phyloP scores from a whole-genome alignment of 1,284 basidiomycete genomes.

The Cryptococcus depauperatus region DNA sequence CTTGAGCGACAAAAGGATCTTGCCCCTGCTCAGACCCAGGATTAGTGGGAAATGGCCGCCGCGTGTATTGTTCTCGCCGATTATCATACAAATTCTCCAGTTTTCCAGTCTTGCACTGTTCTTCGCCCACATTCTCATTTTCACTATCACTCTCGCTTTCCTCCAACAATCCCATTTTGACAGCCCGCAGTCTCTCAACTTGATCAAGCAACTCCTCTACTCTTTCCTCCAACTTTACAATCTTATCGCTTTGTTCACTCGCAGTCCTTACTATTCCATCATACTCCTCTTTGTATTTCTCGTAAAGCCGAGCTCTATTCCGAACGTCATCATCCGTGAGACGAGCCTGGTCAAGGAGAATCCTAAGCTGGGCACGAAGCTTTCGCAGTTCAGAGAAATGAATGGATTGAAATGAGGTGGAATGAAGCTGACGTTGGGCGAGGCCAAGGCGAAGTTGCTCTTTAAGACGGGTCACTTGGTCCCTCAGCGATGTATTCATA shows the following conservation, averaged over 20 bases:
- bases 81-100: too few relatives aligned
- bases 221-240: slow-evolving; percentile 9
- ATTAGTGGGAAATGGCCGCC: not conserved
- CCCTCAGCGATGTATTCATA: slow-evolving; percentile 13
- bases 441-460: slow-evolving; percentile 31
- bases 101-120: not conserved
- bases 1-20: not conserved
- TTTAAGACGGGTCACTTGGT: slow-evolving; percentile 17
- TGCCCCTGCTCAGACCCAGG: not conserved
- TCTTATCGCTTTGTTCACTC: not conserved
- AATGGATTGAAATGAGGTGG: slow-evolving; percentile 16
- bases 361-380: slow-evolving; percentile 17
- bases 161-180: not conserved
- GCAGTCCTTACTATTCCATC: slow-evolving; percentile 2
- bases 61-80: not conserved
- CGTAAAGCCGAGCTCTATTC: slow-evolving; percentile 21
- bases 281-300: slow-evolving; percentile 13
- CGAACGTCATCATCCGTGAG: slow-evolving; percentile 35
- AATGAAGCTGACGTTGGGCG: slow-evolving; percentile 34
- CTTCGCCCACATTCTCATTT: not conserved
- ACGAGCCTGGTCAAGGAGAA: slow-evolving; percentile 34
- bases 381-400: slow-evolving; percentile 10
- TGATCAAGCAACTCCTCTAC: slow-evolving; percentile 15
- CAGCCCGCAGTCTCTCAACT: slow-evolving; percentile 7
- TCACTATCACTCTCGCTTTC: not conserved